Base-by-base conservation (phyloP, 1,139 yeast genomes). In the Wickerhamomyces sp. region DNA sequence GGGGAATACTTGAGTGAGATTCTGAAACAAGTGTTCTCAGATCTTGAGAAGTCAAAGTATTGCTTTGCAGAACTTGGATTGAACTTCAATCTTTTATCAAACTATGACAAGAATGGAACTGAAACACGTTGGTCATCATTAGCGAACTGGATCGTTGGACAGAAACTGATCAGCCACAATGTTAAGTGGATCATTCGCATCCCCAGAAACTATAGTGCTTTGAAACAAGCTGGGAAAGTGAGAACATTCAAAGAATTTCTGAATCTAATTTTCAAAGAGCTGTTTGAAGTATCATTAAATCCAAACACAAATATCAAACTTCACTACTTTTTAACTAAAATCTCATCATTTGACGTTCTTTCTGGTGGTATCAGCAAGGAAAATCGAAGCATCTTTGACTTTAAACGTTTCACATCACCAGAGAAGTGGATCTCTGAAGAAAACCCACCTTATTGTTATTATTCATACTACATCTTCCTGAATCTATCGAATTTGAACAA, bases 1-100 rank as follows among this genome's bases (percentile, higher is more conserved):
- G 99, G 99, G n/a, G 74, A 79, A 44, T 94, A 91, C 61, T 73
- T 94, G 50, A 96, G 97, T 2, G 95, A 89, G 61, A 73, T 93
- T 50, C 87, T 98, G 18, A 79, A 79, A 54, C 97, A 93, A 65
- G 98, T 93, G n/a, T 76, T 93, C 60, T 84, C 85, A 54, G 99
- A 94, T 37, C 57, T 52, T 41, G 62, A 58, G 42, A 56, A 52
- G 35, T 47, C 56, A 15, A 58, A 58, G 37, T 58, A 58, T 37
- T 60, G 57, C 36, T 50, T 45, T 18, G 58, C 53, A 10, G 61
- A 57, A 36, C 31, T 58, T n/a, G 59, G 58, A 1, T 39, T 58
- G 10, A 51, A 48, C 13, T 47, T 58, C 37, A 50, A 55, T 35
- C 27, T 56, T 9, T 29, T 48, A 40, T 46, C 51, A 6, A 13